These are phyloP conservation scores for Fusarium albidum DNA, from an alignment of 2,329 filamentous ascomycete species.

Conservation along the genomic window DNA sequence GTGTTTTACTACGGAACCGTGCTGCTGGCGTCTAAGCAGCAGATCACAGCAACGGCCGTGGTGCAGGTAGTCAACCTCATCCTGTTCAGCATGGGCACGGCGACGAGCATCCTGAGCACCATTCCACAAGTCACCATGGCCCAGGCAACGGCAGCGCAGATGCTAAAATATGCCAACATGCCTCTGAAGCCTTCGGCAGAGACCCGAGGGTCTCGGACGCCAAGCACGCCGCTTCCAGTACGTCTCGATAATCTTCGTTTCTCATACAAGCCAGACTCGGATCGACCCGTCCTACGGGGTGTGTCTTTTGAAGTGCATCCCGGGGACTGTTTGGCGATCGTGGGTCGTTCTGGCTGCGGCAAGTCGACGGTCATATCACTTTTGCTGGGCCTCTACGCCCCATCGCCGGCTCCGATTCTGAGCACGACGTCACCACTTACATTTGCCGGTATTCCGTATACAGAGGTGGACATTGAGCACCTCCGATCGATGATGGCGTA, in stretches of 20 bases:
- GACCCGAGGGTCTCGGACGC: conserved; percentile 51
- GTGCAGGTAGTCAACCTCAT: conserved; percentile 83
- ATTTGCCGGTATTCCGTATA: conserved; percentile 66
- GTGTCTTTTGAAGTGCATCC: conserved; percentile 71
- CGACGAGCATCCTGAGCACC: conserved; percentile 73
- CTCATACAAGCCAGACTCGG: conserved; percentile 69
- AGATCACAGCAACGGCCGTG: conserved; percentile 63
- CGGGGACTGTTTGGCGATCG: conserved; percentile 77
- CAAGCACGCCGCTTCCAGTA: conserved; percentile 53
- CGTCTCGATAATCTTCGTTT: conserved; percentile 67
- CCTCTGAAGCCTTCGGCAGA: conserved; percentile 65
- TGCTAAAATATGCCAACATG: conserved; percentile 75
- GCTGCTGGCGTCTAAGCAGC: conserved; percentile 62
- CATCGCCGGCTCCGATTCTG: conserved; percentile 29
- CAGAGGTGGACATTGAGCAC: conserved; percentile 64
- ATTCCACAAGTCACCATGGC: conserved; percentile 84
- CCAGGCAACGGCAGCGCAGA: conserved; percentile 73
- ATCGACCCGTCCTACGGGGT: conserved; percentile 63
- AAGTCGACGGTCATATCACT: conserved; percentile 86
- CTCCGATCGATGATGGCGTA: conserved; percentile 71
- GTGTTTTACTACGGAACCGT: conserved; percentile 84
- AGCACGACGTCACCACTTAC: conserved; percentile 52
- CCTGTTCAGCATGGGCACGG: conserved; percentile 81
- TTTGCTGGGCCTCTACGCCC: conserved; percentile 74
- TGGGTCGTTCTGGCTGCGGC: conserved; percentile 86